Evolutionary conservation across 371 early-diverging fungal genomes (phyloP), one percentile per base, ranked within the genome.

Genomic region (Umbelopsis sp.): DNA sequence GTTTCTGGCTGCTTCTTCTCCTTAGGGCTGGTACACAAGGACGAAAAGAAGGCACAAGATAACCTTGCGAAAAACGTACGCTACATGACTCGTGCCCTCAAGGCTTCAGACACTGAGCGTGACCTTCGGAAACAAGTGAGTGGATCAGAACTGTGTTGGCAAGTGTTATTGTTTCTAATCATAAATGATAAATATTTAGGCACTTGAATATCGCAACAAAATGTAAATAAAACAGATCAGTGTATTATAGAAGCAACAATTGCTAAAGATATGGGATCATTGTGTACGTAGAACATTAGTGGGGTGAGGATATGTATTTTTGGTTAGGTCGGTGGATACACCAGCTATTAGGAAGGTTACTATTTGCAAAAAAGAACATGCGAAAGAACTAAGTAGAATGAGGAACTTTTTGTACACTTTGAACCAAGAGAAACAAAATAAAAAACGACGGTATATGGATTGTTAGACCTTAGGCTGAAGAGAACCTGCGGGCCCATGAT

Each of bases 31-130:
- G 63, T 82, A 50, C 63, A 73, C 50, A 50, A 71, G 38, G 73
- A 77, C 25, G 75, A 77, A 70, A 25, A 68, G 22, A 70, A 70
- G 38, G 35, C 66, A 12, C 75, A 83, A 0, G 76, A 80, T 29
- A 73, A 71, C 50, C 52, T 83, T 50, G 75, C 74, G 50, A 68
- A 76, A 14, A 83, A 79, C 51, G 72, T 83, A 9, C 70, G 69
- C 51, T 51, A 79, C 4, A 70, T 83, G 69, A 69, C 75, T 38
- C 68, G 69, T 24, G 74, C 72, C 20, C 66, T 79, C 57, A 73
- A 75, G 68, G 73, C 80, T 9, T 75, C 72, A 45, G 66, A 67
- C 9, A 63, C 72, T 22, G 83, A 83, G 72, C 78, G 71, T 45
- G 66, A 72, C 66, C 73, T 76, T 35, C 68, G 78, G 62, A 71